Conservation (phyloP, 75 land plant species). For the Sequoiadendron giganteum region DNA sequence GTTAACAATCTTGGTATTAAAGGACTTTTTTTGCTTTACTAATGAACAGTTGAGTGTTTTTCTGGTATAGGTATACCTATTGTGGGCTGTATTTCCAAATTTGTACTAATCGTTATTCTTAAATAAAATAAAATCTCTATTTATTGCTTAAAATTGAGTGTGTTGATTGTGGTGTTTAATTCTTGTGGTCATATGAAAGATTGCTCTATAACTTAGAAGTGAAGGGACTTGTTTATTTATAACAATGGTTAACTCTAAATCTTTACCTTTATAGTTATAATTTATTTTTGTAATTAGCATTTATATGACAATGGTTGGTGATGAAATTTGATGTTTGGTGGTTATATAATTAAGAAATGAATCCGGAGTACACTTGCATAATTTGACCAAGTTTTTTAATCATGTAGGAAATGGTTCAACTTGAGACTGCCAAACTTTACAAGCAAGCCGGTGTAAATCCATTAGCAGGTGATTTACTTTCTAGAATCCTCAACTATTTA, state of each 20-base stretch:
- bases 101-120: neutral
- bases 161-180: neutral
- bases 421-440: conserved; percentile 53
- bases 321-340: neutral
- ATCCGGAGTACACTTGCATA: neutral
- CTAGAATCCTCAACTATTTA: neutral
- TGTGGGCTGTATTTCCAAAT: neutral
- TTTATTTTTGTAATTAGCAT: neutral
- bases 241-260: neutral
- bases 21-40: neutral
- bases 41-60: neutral
- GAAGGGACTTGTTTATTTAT: neutral
- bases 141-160: neutral
- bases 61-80: neutral
- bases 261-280: neutral
- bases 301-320: neutral
- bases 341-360: neutral
- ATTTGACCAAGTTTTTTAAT: neutral
- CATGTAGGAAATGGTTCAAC: conserved; percentile 43
- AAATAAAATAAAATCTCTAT: neutral
- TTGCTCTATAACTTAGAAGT: neutral
- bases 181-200: neutral
- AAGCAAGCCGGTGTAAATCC: conserved; percentile 64
- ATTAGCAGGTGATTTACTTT: conserved; percentile 34
- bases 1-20: neutral